Base-by-base conservation (phyloP, 2,329 filamentous ascomycete species). In the Sclerotinia minor region DNA sequence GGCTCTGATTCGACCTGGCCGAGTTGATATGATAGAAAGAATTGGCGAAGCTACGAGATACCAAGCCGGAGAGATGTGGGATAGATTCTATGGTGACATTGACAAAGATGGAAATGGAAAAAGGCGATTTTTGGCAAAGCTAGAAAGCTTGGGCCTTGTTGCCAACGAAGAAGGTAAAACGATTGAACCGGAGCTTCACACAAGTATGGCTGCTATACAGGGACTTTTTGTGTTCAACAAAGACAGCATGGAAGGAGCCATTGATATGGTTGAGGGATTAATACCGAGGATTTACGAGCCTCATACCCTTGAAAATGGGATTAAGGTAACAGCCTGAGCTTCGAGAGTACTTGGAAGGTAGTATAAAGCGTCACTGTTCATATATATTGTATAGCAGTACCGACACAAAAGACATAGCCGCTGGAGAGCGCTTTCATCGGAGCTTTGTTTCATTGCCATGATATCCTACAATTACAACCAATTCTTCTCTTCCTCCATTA, bases 201-300 rank as follows among this genome's bases (percentile, higher is more conserved):
- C 92, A 21, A 98, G 94, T 77, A 94, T 94, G 5, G 95, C 95
- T 38, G 92, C 93, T 29, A 87, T 99, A 41, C 95, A 99, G 79
- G 95, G 95, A 0, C 80, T 99, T 55, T 99, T 99, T 79, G 79
- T 98, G 78, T 96, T 96, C 78, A 96, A 98, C 80, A 99, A 99
- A 81, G 91, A 89, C 71, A 86, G 96, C 74, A 91, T 94, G 83
- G 84, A 93, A 72, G 93, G 94, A 2, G 94, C 94, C 19, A 94
- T 98, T 72, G 81, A 82, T 21, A 93, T 91, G 89, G 90, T 89
- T 1, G 88, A 91, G 70, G 86, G 84, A 2, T 79, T 92, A 68
- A 84, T 89, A 44, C 85, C 86, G 19, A 79, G 80, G 68, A 84
- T 82, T 64, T 83, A 86, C 71, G 85, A 87, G 76, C 79, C 83